Conservation (phyloP, 805 yeast species). For the Candida insectorum region DNA sequence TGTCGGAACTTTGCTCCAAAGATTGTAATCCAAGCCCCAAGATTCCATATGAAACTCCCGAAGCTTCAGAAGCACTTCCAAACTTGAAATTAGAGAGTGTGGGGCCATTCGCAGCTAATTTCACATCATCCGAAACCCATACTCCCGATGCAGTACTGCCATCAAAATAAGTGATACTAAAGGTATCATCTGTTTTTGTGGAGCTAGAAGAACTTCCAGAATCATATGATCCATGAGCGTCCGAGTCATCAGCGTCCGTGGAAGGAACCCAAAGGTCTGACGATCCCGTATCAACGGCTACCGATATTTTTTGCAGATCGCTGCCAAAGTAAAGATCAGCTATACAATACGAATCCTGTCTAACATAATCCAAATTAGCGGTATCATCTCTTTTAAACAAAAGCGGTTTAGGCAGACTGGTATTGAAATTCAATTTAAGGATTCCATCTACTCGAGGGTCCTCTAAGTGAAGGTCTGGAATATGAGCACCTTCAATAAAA, state of each 20-base stretch:
- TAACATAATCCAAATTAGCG: too few species aligned
- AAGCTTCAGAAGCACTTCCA: conserved; percentile 12
- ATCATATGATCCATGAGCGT: conserved; percentile 1
- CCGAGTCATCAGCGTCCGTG: conserved; percentile 21
- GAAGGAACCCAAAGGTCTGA: conserved; percentile 42
- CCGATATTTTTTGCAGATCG: conserved; percentile 16
- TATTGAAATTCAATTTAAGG: too few species aligned
- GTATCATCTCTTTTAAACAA: too few species aligned
- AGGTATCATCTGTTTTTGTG: not conserved
- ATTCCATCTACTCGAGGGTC: too few species aligned
- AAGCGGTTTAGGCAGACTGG: too few species aligned
- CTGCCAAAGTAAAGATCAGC: conserved; percentile 18
- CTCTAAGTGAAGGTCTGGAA: too few species aligned
- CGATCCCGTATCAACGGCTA: conserved; percentile 38
- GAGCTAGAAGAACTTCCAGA: not conserved
- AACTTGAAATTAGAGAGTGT: conserved; percentile 12
- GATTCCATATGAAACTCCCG: conserved; percentile 9
- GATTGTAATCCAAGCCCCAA: conserved; percentile 15
- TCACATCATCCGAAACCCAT: conserved; percentile 13
- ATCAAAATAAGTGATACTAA: conserved; percentile 3
- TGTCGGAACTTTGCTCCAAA: conserved; percentile 7
- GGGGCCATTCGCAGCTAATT: conserved; percentile 9
- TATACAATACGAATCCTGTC: conserved; percentile 7
- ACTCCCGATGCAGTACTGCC: conserved; percentile 17
- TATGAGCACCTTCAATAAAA: too few species aligned